These are phyloP conservation scores for Lipomyces sp. DNA, from an alignment of 805 yeast species.

Conservation along the genomic window DNA sequence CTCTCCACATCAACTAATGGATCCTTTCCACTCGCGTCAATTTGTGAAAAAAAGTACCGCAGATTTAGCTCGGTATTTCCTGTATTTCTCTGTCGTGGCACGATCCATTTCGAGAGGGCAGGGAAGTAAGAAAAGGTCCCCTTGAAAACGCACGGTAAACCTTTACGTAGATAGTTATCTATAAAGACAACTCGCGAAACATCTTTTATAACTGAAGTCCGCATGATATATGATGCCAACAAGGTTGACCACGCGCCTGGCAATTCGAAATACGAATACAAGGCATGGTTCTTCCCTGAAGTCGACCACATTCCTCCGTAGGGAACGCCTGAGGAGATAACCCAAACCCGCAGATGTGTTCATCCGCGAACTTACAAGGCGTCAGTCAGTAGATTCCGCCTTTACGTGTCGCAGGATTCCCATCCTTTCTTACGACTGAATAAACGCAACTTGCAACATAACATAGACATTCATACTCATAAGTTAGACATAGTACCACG, in stretches of 20 bases:
- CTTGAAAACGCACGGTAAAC: constrained; percentile 25
- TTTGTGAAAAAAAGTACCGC: constrained; percentile 12
- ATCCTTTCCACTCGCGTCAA: constrained; percentile 20
- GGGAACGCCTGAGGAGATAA: too few relatives aligned
- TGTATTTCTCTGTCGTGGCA: not conserved
- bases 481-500: not conserved
- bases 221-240: not conserved
- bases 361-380: too few relatives aligned
- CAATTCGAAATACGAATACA: not conserved
- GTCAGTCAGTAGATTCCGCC: too few relatives aligned
- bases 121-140: constrained; percentile 17
- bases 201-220: constrained; percentile 10
- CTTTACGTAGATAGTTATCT: constrained; percentile 5
- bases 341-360: too few relatives aligned
- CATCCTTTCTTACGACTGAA: too few relatives aligned
- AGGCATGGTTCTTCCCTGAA: too few relatives aligned
- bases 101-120: constrained; percentile 23
- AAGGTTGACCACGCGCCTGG: not conserved
- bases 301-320: too few relatives aligned
- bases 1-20: constrained; percentile 33
- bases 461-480: not conserved
- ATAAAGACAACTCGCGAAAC: constrained; percentile 11
- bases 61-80: constrained; percentile 4
- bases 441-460: too few relatives aligned
- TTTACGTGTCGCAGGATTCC: too few relatives aligned